Conservation (phyloP, 176 grass and related monocot genomes). For the Stipa capillata region DNA sequence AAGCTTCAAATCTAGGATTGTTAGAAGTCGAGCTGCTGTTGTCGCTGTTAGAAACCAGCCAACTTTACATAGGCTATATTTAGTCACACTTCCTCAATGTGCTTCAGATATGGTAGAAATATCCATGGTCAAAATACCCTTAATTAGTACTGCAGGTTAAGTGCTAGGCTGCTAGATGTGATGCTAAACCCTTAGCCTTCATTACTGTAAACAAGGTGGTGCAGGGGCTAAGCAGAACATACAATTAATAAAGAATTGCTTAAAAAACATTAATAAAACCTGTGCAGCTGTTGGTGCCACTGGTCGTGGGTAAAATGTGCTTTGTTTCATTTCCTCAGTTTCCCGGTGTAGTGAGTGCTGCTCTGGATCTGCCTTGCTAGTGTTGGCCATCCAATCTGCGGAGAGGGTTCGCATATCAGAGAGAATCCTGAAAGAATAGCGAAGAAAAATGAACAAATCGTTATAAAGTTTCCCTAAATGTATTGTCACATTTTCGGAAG, state of each 20-base stretch:
- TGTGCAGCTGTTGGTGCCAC: constrained; percentile 96
- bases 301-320: constrained; percentile 86
- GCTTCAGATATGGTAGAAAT: neutral
- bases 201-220: neutral
- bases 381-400: constrained; percentile 98
- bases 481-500: constrained; percentile 4
- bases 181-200: neutral
- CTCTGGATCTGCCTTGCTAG: constrained; percentile 72
- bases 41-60: neutral
- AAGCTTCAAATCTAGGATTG: neutral
- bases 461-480: constrained; percentile 1
- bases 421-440: constrained; percentile 80
- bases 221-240: neutral
- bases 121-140: neutral
- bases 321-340: constrained; percentile 67
- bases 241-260: neutral
- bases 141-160: neutral
- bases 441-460: constrained; percentile 26
- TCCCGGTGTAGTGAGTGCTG: constrained; percentile 66
- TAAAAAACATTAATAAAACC: constrained; percentile 34
- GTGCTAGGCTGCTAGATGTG: neutral
- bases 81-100: neutral
- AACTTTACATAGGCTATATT: constrained; percentile 6
- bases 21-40: neutral
- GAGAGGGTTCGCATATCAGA: constrained; percentile 98